Base-by-base conservation (phyloP, 1,284 basidiomycete genomes). In the Abortiporus biennis region DNA sequence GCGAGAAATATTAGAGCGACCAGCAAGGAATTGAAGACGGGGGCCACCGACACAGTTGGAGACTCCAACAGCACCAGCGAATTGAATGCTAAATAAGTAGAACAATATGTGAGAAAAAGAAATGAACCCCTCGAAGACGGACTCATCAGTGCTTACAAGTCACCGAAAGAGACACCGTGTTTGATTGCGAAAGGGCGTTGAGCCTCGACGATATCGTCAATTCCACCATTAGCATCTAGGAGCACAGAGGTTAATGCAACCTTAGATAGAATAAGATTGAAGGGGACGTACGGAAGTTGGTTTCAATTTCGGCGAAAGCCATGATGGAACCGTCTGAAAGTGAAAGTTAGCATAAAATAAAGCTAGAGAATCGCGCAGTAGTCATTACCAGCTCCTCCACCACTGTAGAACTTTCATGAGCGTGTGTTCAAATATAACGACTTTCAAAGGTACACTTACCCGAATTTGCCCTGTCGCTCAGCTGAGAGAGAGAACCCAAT, bases 21-120 rank as follows among this genome's bases (percentile, higher is more conserved):
- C 65, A 3, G 58, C 57, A 2, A 63, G 41, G 56, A 66, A 68
- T 45, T 61, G 47, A 6, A 66, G 52, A 4, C 55, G 59, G 20
- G 64, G 63, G 13, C 53, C 64, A 29, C 63, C 65, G 25, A 52
- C 43, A 46, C 66, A 68, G 53, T 67, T 66, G 22, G 58, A 55
- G 3, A 68, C 52, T 8, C 57, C 66, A 29, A 67, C 64, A 8
- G 66, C 67, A 27, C 62, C 67, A n/a, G 66, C 65, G 39, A 70
- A 68, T 47, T 70, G 66, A 43, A 70, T 65, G 52, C 61, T 62
- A 37, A 38, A 19, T 29, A n/a, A n/a, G 27, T 29, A 29, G 19
- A 35, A 40, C 13, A 38, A 16, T 13, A 20, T 22, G 15, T 29
- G 27, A 29, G 27, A 29, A 9, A 29, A 29, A 9, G 27, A 9